A percentile compares a stretch with the other conserved stretches of the same genome.
phyloP scores from a whole-genome alignment of 768 basidiomycete species.

The Mycena kentingensis region DNA sequence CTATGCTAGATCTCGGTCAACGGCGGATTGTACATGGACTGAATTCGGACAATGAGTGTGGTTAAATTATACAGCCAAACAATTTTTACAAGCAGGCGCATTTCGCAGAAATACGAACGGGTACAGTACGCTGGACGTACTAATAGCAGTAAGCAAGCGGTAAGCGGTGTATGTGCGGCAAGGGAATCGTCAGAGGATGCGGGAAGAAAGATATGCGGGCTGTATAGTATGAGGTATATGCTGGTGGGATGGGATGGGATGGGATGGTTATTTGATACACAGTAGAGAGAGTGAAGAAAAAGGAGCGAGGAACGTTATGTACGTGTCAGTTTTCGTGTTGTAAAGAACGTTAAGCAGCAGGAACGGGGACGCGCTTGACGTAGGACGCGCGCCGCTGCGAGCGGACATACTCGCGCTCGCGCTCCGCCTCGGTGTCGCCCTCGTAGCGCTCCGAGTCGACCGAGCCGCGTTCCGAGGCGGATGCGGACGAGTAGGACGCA shows the following conservation, averaged over 20 bases:
- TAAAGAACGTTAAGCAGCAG: no score
- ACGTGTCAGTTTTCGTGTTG: no score
- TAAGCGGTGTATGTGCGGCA: neutral
- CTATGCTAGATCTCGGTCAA: neutral
- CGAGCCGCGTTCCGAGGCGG: conserved; percentile 6
- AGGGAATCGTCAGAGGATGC: neutral
- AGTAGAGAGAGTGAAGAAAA: neutral
- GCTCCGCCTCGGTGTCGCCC: conserved; percentile 21
- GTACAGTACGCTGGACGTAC: neutral
- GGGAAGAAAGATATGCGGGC: neutral
- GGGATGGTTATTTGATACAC: neutral
- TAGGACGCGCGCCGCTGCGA: no score
- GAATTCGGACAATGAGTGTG: neutral
- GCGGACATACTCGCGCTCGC: no score
- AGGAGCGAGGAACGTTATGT: no score
- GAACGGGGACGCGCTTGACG: no score
- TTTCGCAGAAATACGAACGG: conserved; percentile 15
- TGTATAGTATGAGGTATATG: no score
- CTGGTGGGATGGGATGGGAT: no score
- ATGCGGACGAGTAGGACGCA: no score
- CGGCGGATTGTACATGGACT: conserved; percentile 1
- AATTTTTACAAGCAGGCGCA: neutral
- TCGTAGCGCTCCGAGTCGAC: conserved; percentile 16
- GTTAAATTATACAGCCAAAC: neutral
- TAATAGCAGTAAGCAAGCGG: neutral